phyloP scores from a whole-genome alignment of 2,329 filamentous ascomycete species.

The Colletotrichum lentis region DNA sequence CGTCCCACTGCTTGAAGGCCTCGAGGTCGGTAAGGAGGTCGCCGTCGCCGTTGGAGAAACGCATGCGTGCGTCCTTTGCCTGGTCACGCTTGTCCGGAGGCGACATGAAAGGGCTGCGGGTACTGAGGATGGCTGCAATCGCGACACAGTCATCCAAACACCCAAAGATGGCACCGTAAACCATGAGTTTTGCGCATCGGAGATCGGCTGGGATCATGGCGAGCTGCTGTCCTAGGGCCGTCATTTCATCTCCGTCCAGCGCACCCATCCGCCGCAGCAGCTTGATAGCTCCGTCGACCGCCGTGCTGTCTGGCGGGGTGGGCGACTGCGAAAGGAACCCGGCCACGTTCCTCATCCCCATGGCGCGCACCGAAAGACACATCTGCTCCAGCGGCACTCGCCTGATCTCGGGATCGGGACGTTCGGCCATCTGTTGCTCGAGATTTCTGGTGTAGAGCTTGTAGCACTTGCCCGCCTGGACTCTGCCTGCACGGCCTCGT shows the following conservation, averaged over 20 bases:
- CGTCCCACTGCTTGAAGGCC: conserved; percentile 84
- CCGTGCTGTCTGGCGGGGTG: conserved; percentile 84
- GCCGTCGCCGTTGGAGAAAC: conserved; percentile 80
- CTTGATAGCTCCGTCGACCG: conserved; percentile 84
- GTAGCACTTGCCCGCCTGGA: conserved; percentile 90
- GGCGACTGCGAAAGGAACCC: conserved; percentile 85
- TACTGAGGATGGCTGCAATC: conserved; percentile 91
- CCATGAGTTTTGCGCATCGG: conserved; percentile 91
- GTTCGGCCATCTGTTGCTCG: conserved; percentile 84
- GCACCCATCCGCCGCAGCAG: conserved; percentile 87
- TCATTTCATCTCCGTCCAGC: conserved; percentile 84
- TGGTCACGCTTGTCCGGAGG: conserved; percentile 85
- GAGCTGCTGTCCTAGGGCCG: conserved; percentile 90
- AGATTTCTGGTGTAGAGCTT: conserved; percentile 91
- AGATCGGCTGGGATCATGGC: conserved; percentile 94
- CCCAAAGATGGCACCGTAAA: conserved; percentile 92
- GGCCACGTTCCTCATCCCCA: conserved; percentile 86
- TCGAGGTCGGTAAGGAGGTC: conserved; percentile 88
- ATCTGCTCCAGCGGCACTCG: conserved; percentile 93
- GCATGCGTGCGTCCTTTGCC: conserved; percentile 76
- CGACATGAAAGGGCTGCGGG: conserved; percentile 84
- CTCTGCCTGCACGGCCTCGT: conserved; percentile 90
- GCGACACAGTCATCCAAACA: conserved; percentile 89
- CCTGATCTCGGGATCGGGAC: conserved; percentile 92
- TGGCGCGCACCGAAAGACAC: conserved; percentile 91